A percentile compares a stretch with the other conserved stretches of the same genome.
Conservation (phyloP, 75 land plant genomes). For the Chamaecyparis obtusa region DNA sequence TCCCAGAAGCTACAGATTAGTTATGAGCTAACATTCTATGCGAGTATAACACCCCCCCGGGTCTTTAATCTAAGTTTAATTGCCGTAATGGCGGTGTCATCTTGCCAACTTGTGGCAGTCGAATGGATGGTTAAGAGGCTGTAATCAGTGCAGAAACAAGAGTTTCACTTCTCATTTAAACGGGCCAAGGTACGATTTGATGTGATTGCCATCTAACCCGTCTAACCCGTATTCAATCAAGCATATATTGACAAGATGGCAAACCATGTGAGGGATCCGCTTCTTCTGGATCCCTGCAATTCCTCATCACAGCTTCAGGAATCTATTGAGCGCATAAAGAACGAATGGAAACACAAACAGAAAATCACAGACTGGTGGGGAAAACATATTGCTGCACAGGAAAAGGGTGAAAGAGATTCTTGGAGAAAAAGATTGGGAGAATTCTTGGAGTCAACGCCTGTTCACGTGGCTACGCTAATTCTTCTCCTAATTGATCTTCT, state of each 20-base stretch:
- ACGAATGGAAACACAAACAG: background rate
- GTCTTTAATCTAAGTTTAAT: no score
- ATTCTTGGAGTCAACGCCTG: conserved; percentile 50
- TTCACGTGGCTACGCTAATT: conserved; percentile 25
- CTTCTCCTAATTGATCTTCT: conserved; percentile 52
- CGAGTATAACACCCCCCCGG: no score
- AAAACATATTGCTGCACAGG: background rate
- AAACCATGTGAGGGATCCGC: background rate
- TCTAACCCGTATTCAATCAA: background rate
- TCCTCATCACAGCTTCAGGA: background rate
- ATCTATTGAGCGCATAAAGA: conserved; percentile 1
- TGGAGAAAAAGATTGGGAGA: conserved; percentile 45
- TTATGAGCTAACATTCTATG: no score
- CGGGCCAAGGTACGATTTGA: no score
- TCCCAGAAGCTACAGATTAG: no score
- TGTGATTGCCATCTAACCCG: background rate
- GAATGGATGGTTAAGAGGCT: no score
- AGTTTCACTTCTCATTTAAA: no score
- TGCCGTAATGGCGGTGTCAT: no score
- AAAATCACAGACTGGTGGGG: background rate
- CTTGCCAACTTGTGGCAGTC: no score
- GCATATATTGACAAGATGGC: background rate
- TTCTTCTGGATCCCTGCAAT: background rate
- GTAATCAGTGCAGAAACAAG: no score
- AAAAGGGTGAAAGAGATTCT: conserved; percentile 12